Base-by-base conservation (phyloP, 768 basidiomycete genomes). In the Grammothele lineata region DNA sequence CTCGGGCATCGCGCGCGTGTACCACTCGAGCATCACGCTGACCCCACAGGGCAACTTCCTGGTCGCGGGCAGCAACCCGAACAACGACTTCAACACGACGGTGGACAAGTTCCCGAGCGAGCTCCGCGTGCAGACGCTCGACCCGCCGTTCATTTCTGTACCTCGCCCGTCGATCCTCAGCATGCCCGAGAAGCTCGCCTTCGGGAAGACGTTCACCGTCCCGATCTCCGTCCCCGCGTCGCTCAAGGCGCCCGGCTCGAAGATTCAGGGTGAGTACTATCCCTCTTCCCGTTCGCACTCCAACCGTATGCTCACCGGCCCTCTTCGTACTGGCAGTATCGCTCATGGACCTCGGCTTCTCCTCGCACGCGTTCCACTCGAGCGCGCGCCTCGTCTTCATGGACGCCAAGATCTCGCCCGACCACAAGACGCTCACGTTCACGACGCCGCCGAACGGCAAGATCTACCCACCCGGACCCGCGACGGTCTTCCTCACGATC, bases 111-210 rank as follows among this genome's bases (percentile, higher is more conserved):
- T 86, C 62, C 81, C 83, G 30, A 92, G 90, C 18, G 89, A 95
- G 63, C 94, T 94, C 62, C 73, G 91, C 39, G 86, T 92, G 25
- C 93, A 96, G 62, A 83, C 84, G 75, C 73, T 95, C 57, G 75
- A 74, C 50, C 94, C 95, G 0, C 87, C 87, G 26, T 98, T 94
- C 61, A 81, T 88, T 79, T 62, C 64, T n/a, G 66, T 66, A 53
- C 58, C 73, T 12, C 75, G 91, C 30, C 92, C 87, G 8, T 59
- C 65, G 43, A 72, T 85, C 32, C 36, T 60, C 10, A 37, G 26
- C 26, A 53, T 9, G 65, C 75, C 46, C 6, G 53, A 61, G 25
- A 65, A 57, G 37, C 57, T 87, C 10, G 57, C 61, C 10, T 80
- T 78, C 62, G 70, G 73, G 52, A 59, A 77, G 58, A 66, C 58